Evolutionary conservation across 148 eudicot genomes (phyloP).

Genomic region (Rhododendron simsii): DNA sequence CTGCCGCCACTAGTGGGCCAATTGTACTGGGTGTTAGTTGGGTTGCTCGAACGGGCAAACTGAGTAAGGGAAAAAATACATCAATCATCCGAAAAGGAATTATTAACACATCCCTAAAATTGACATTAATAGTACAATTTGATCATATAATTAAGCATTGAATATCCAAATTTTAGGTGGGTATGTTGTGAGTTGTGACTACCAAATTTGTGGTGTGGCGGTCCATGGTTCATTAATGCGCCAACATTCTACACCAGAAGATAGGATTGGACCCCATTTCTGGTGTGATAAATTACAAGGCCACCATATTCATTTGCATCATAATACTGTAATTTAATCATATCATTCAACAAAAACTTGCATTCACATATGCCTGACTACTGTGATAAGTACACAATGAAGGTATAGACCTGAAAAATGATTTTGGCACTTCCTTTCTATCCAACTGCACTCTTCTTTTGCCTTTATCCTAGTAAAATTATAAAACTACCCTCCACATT

Average conservation of each 20-base stretch:
- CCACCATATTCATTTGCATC: not conserved
- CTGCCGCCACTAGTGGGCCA: slow-evolving; percentile 21
- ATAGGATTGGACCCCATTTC: not conserved
- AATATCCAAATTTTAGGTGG: not conserved
- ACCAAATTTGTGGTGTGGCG: not conserved
- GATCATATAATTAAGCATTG: not conserved
- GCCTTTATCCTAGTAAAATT: not conserved
- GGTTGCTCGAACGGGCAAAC: slow-evolving; percentile 60
- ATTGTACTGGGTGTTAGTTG: slow-evolving; percentile 42
- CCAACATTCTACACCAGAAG: not conserved
- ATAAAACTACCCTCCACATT: not conserved
- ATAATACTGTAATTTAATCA: not conserved
- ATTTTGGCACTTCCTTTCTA: not conserved
- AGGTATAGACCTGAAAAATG: not conserved
- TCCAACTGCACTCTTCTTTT: not conserved
- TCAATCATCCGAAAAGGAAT: not conserved
- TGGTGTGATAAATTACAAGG: not conserved
- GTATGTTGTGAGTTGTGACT: not conserved
- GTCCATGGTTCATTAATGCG: slow-evolving; percentile 15
- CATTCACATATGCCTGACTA: not conserved
- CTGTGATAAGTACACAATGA: not conserved
- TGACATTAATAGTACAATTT: not conserved
- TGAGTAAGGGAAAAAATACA: slow-evolving; percentile 24
- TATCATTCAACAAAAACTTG: not conserved
- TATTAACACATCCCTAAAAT: not conserved